Base-by-base conservation (phyloP, 31 red algal genomes). In the Odonthalia washingtoniensis region DNA sequence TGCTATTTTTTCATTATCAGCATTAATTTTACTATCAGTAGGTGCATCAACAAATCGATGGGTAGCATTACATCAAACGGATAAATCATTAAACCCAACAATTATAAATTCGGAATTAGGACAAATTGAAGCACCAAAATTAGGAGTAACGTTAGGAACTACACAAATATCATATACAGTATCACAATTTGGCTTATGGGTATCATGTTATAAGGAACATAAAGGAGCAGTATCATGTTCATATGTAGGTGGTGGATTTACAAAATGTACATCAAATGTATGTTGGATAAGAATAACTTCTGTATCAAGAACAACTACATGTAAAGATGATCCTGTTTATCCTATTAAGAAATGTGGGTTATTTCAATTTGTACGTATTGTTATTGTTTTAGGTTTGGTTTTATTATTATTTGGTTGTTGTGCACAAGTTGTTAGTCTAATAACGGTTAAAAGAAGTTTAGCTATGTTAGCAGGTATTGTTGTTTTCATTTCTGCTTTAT, bases 231-330 rank as follows among this genome's bases (percentile, higher is more conserved):
- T 89, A 21, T 90, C 92, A 12, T 94, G 92, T 65, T 65, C 92
- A 33, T 94, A 89, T 52, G 81, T 94, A 66, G 86, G 92, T 38
- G n/a, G n/a, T n/a, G n/a, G n/a, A n/a, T n/a, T n/a, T n/a, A 57
- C 81, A 17, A 70, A 74, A 38, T 94, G 92, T 64, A 80, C 78
- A 30, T 89, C 92, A 37, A 65, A 94, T 57, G 92, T 94, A 3
- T 94, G 92, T 27, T 94, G 92, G 92, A 89, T 94, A 33, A 63
- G 92, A 46, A 86, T 85, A 62, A 92, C 90, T 31, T 52, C 67
- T 60, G 66, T 45, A 14, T 75, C 86, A 28, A 77, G 81, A 17
- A 74, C 74, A 62, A 89, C 57, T 65, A 94, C 92, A 38, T 94
- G 92, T 53, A 32, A 78, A 18, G 75, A 94, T 46, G 30, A 70